Evolutionary conservation across 129 eudicot genomes (phyloP), one percentile per base, ranked within the genome.

Genomic region (Arctium lappa): DNA sequence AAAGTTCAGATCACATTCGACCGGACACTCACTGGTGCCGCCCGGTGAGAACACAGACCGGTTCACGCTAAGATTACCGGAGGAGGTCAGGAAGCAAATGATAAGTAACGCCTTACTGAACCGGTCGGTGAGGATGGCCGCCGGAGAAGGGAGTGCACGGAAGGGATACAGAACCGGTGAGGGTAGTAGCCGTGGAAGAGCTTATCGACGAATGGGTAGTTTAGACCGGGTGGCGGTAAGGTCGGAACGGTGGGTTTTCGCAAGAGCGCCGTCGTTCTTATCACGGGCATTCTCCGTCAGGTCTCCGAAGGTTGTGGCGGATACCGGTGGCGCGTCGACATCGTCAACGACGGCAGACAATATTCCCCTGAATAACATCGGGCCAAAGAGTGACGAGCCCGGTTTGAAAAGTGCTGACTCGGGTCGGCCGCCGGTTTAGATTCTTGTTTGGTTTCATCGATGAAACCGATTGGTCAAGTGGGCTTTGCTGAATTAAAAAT

Each of bases 1-100:
- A 32, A 92, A 84, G 87, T 91, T 93, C 31, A 18, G 97, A 70
- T 92, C 97, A 31, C 94, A 91, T 56, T 91, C 99, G 12, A 93
- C 99, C 29, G 99, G 99, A 0, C 97, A 95, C 66, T 87, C 93
- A 11, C 42, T 91, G 76, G 92, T 95, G 46, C 90, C 83, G 7
- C 89, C 91, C 40, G 97, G 94, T 22, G 92, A 91, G 75, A 90
- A 93, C 39, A 79, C 85, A 2, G 97, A 92, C 69, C 90, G 99
- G 73, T 95, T 82, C 81, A 95, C 97, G 29, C 39, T 95, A 3
- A 72, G 97, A 13, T 74, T 95, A 30, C 99, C 97, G 2, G 91
- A 85, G 33, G 90, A 82, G 6, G 93, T 91, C 27, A 83, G 98
- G 80, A 93, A 88, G 81, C 94, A 92, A 33, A 84, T 95, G 70